Conservation (phyloP, 2,329 filamentous ascomycete genomes). For the Apiospora malaysiana region DNA sequence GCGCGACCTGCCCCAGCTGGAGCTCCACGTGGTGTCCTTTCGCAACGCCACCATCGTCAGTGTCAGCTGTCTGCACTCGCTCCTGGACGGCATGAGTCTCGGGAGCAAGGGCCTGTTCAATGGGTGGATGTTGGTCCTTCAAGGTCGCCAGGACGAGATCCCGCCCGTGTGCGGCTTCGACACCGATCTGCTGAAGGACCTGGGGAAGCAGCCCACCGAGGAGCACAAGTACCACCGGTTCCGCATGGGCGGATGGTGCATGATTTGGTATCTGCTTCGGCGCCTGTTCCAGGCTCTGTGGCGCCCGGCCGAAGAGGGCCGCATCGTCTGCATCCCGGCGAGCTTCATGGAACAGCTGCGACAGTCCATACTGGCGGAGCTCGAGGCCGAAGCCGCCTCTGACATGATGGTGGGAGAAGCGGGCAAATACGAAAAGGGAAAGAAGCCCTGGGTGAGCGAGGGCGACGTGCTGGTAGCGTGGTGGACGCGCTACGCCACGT, state of each 20-base stretch:
- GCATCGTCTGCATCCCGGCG: conserved; percentile 46
- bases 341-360: conserved; percentile 36
- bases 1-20: background rate
- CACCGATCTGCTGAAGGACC: background rate
- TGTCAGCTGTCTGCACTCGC: background rate
- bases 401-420: background rate
- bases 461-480: conserved; percentile 52
- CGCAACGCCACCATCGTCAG: conserved; percentile 1
- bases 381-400: conserved; percentile 25
- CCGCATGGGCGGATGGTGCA: background rate
- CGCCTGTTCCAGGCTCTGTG: background rate
- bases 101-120: background rate
- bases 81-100: background rate
- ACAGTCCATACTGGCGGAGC: conserved; percentile 37
- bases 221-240: background rate
- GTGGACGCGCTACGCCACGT: conserved; percentile 40
- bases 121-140: background rate
- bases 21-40: conserved; percentile 9
- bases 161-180: conserved; percentile 15
- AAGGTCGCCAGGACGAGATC: conserved; percentile 3
- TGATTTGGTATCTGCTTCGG: background rate
- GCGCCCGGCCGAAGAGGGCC: conserved; percentile 33
- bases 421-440: conserved; percentile 26
- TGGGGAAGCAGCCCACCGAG: background rate
- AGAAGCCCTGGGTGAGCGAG: conserved; percentile 49